Evolutionary conservation across 2,329 filamentous ascomycete species (phyloP).

Genomic region (Teratosphaeria destructans): DNA sequence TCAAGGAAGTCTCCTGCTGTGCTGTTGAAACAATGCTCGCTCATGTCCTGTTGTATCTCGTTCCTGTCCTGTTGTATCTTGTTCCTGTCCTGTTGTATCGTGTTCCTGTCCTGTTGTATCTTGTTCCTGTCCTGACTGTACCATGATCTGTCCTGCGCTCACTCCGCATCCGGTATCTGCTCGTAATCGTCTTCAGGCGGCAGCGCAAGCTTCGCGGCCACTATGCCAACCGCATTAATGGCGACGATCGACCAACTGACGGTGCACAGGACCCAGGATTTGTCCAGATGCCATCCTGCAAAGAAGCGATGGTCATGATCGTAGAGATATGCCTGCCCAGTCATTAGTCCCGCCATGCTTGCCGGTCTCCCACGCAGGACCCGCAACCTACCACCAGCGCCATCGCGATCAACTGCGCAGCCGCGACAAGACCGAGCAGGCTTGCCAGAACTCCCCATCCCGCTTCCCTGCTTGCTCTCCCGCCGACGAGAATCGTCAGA

Average conservation of each 20-base stretch:
- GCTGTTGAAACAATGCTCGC: not conserved
- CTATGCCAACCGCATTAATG: slow-evolving; percentile 47
- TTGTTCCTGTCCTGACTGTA: not conserved
- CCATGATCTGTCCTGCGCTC: not conserved
- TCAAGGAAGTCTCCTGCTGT: not conserved
- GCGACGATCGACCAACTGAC: slow-evolving; percentile 48
- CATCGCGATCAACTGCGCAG: slow-evolving; percentile 67
- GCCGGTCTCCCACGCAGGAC: not conserved
- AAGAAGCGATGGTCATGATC: slow-evolving; percentile 77
- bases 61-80: no score
- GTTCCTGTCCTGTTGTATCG: no score
- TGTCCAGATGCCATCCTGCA: slow-evolving; percentile 70
- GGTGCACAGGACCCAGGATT: slow-evolving; percentile 62
- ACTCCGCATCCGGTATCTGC: slow-evolving; percentile 39
- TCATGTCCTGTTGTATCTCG: not conserved
- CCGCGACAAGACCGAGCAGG: slow-evolving; percentile 54
- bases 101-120: not conserved
- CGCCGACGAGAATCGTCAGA: slow-evolving; percentile 64
- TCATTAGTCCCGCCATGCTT: not conserved
- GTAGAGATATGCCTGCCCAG: slow-evolving; percentile 62
- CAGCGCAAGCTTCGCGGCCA: slow-evolving; percentile 57
- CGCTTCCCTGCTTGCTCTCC: slow-evolving; percentile 65
- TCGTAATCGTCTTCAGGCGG: slow-evolving; percentile 82
- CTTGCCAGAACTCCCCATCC: slow-evolving; percentile 70
- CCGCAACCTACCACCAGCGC: slow-evolving; percentile 61